phyloP scores from a whole-genome alignment of 148 eudicot species.

The Chenopodium quinoa region DNA sequence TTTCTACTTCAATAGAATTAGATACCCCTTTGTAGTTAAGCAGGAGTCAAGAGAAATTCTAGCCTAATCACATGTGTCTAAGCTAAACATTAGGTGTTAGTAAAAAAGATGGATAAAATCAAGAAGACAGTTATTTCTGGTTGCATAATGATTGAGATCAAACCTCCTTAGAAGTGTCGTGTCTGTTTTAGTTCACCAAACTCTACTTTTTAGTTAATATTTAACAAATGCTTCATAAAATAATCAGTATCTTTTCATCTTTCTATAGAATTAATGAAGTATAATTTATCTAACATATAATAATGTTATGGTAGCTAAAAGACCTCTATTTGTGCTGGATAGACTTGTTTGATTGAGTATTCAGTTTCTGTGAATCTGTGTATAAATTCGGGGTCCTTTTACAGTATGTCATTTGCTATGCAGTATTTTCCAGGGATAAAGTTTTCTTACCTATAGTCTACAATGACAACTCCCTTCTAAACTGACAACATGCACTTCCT shows the following conservation, averaged over 20 bases:
- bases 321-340: not conserved
- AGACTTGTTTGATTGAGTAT: not conserved
- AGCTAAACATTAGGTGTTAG: no score
- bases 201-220: no score
- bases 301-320: not conserved
- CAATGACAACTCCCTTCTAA: not conserved
- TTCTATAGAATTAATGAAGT: not conserved
- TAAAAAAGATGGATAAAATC: not conserved
- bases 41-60: not conserved
- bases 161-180: not conserved
- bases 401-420: not conserved
- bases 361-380: not conserved
- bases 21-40: not conserved
- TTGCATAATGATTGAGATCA: not conserved
- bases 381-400: not conserved
- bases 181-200: not conserved
- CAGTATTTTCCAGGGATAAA: not conserved
- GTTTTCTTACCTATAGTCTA: not conserved
- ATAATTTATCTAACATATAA: not conserved
- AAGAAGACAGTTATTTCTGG: not conserved
- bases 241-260: no score
- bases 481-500: not conserved
- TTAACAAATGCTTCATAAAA: no score
- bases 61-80: not conserved
- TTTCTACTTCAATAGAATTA: not conserved